Conservation (phyloP, 1,139 yeast species). For the Blastobotrys petasosporus region DNA sequence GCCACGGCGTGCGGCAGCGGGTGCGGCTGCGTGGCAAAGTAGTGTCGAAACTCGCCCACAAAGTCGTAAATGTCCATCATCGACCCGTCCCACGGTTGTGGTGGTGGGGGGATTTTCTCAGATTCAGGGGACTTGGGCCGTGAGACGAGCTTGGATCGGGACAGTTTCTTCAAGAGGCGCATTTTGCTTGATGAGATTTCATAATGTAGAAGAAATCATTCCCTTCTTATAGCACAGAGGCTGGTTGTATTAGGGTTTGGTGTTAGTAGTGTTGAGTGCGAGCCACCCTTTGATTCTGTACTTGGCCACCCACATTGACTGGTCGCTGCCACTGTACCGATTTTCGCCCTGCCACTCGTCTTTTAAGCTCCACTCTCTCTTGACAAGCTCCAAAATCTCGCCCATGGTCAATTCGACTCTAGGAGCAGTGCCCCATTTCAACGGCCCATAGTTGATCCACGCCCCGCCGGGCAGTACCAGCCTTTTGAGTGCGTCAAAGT, state of each 20-base stretch:
- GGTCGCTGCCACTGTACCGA: constrained; percentile 29
- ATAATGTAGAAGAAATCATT: too few relatives aligned
- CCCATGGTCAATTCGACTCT: constrained; percentile 63
- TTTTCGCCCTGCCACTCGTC: constrained; percentile 27
- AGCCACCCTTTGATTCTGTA: constrained; percentile 29
- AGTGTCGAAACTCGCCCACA: neutral
- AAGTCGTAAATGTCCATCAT: constrained; percentile 9
- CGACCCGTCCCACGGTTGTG: constrained; percentile 9
- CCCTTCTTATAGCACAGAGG: neutral
- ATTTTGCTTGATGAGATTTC: too few relatives aligned
- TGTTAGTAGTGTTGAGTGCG: neutral
- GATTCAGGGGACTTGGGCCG: too few relatives aligned
- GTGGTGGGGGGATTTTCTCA: neutral
- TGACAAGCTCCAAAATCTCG: constrained; percentile 51
- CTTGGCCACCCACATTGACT: constrained; percentile 26
- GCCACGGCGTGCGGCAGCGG: constrained; percentile 1
- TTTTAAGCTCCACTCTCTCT: constrained; percentile 57
- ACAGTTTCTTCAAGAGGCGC: too few relatives aligned
- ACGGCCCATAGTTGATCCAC: constrained; percentile 85
- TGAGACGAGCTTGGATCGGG: too few relatives aligned
- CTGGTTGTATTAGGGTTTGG: neutral
- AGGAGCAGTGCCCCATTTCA: constrained; percentile 85
- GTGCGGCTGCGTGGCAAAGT: constrained; percentile 1
- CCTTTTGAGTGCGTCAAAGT: constrained; percentile 53
- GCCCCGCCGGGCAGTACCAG: constrained; percentile 46